Percentiles rank a stretch among this genome's conserved stretches.
phyloP scores from a whole-genome alignment of 2,329 filamentous ascomycete species.

The Neopestalotiopsis sp. region DNA sequence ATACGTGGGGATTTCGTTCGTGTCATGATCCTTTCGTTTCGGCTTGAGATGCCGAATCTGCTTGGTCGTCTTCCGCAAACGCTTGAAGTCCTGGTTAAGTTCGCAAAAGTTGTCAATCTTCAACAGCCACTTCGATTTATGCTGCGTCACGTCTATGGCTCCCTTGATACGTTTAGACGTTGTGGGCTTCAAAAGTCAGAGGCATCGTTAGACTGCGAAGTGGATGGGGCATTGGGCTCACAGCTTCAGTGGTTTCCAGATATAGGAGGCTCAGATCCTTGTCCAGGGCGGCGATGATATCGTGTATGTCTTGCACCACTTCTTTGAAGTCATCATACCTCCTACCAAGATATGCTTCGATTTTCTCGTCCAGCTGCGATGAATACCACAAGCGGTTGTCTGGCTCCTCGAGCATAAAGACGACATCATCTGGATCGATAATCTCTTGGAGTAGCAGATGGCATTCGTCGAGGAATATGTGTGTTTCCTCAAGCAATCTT shows the following conservation, averaged over 20 bases:
- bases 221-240: background rate
- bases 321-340: slow-evolving; percentile 20
- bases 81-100: background rate
- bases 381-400: background rate
- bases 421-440: slow-evolving; percentile 15
- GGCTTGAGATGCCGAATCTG: background rate
- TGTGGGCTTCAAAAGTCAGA: background rate
- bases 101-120: background rate
- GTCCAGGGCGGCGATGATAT: slow-evolving; percentile 10
- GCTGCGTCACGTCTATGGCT: background rate
- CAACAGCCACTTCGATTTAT: background rate
- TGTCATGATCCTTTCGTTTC: background rate
- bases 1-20: background rate
- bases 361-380: slow-evolving; percentile 12
- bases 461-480: slow-evolving; percentile 23
- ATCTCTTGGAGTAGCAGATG: slow-evolving; percentile 22
- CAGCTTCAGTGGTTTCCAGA: background rate
- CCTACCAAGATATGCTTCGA: slow-evolving; percentile 21
- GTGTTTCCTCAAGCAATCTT: background rate
- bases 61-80: background rate
- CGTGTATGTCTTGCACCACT: slow-evolving; percentile 19
- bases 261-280: background rate
- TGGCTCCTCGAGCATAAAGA: slow-evolving; percentile 18
- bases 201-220: background rate
- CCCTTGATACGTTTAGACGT: background rate